Evolutionary conservation across 768 basidiomycete species (phyloP).

Genomic region (Trametes elegans): DNA sequence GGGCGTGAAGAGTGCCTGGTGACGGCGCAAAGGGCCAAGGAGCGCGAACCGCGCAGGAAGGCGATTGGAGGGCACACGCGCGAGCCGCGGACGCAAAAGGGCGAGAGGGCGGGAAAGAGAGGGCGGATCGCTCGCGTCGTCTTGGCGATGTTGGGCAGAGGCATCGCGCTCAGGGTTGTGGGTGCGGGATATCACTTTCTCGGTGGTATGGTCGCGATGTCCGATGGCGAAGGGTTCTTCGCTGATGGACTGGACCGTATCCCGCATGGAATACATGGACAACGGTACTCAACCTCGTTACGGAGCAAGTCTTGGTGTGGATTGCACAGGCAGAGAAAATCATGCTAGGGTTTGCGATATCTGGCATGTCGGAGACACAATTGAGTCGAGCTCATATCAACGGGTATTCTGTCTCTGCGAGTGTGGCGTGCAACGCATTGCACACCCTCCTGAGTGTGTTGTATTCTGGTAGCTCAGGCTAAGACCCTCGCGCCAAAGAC

Average conservation of each 20-base stretch:
- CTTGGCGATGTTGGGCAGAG: no score
- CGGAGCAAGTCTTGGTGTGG: neutral
- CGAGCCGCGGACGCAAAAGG: no score
- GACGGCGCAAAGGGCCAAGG: no score
- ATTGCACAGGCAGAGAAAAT: neutral
- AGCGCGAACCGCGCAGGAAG: no score
- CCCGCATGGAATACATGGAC: neutral
- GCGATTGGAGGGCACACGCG: no score
- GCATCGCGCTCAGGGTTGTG: no score
- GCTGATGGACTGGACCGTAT: no score
- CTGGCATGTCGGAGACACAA: neutral
- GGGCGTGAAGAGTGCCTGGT: no score
- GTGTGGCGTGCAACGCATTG: neutral
- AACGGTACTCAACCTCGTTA: neutral
- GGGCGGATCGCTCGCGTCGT: no score
- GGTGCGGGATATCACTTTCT: neutral
- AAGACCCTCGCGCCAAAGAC: neutral
- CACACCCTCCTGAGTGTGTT: neutral
- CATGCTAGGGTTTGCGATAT: neutral
- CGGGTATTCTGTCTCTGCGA: neutral
- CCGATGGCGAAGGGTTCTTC: no score
- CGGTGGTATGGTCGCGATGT: no score
- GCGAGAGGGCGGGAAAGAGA: no score
- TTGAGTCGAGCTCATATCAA: neutral
- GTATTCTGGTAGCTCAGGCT: neutral